Conservation (phyloP, 768 basidiomycete species). For the Tremella mesenterica region DNA sequence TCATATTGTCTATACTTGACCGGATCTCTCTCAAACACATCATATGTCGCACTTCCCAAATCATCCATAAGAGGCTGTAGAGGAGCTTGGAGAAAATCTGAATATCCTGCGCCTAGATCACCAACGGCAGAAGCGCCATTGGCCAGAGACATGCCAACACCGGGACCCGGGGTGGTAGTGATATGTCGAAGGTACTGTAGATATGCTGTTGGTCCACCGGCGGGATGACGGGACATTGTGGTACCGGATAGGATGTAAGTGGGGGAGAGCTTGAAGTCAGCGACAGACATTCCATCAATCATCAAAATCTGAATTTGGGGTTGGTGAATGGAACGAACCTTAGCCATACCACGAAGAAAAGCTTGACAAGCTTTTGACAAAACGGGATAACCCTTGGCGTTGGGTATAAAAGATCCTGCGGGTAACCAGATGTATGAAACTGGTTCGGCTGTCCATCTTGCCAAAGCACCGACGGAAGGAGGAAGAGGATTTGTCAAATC, state of each 20-base stretch:
- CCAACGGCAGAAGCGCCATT: slow-evolving; percentile 2
- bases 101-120: slow-evolving; percentile 51
- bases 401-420: slow-evolving; percentile 83
- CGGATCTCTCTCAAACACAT: slow-evolving; percentile 95
- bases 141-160: slow-evolving; percentile 5
- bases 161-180: slow-evolving; percentile 22
- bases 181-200: slow-evolving; percentile 59
- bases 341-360: slow-evolving; percentile 68
- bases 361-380: slow-evolving; percentile 84
- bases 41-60: slow-evolving; percentile 86
- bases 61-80: slow-evolving; percentile 97
- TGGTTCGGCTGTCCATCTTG: slow-evolving; percentile 87
- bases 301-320: background rate
- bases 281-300: background rate
- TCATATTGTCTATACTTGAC: slow-evolving; percentile 94
- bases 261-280: slow-evolving; percentile 61
- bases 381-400: slow-evolving; percentile 93
- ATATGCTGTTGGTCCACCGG: slow-evolving; percentile 80
- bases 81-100: slow-evolving; percentile 90
- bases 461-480: slow-evolving; percentile 61
- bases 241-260: slow-evolving; percentile 72
- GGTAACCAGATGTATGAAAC: slow-evolving; percentile 83
- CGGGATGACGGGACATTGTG: slow-evolving; percentile 56
- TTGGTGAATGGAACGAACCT: slow-evolving; percentile 16
- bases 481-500: slow-evolving; percentile 86